phyloP scores from a whole-genome alignment of 768 basidiomycete genomes.

The Russula abietina region DNA sequence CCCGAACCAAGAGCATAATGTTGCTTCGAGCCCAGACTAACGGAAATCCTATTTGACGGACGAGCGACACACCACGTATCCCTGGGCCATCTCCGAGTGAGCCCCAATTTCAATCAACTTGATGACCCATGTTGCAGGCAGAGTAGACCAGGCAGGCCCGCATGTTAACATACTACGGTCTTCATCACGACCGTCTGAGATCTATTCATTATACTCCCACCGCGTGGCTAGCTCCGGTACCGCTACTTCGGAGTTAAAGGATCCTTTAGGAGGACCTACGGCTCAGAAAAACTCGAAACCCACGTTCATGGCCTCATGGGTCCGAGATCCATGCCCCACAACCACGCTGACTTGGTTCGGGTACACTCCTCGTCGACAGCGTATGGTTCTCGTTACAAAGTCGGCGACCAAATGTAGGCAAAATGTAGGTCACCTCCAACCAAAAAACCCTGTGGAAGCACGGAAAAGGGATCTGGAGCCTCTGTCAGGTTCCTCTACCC shows the following conservation, averaged over 20 bases:
- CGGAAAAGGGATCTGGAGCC: no score
- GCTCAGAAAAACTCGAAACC: background rate
- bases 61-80: no score
- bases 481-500: no score
- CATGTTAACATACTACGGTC: background rate
- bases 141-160: no score
- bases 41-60: background rate
- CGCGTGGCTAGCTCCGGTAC: constrained; percentile 7
- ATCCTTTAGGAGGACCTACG: constrained; percentile 10
- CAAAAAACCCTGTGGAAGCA: no score
- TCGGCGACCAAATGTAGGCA: background rate
- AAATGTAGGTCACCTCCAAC: no score
- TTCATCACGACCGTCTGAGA: constrained; percentile 14
- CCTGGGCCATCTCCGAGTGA: no score
- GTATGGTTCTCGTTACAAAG: constrained; percentile 9
- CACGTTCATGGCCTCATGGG: no score
- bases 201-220: constrained; percentile 22
- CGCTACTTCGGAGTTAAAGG: constrained; percentile 4
- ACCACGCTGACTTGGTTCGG: constrained; percentile 10
- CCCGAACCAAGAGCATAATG: background rate
- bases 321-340: constrained; percentile 14
- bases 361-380: constrained; percentile 6
- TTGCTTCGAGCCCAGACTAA: background rate
- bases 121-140: constrained; percentile 1
- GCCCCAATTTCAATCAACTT: background rate